Evolutionary conservation across 169 alveolate species (phyloP).

Genomic region (Plasmodium yoelii): DNA sequence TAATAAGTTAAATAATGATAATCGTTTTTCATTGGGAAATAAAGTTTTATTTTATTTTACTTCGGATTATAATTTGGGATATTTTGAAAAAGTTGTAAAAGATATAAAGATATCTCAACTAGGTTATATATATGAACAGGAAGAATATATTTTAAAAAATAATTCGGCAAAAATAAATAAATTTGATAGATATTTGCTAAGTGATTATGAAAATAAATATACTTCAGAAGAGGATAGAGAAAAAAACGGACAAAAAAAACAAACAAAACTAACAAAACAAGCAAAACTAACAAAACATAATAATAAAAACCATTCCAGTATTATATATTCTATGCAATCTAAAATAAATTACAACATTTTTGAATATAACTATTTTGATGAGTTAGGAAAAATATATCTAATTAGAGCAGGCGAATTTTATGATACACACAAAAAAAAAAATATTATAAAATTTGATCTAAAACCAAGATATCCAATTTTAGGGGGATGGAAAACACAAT

Average conservation of each 20-base stretch:
- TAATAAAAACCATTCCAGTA: background rate
- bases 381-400: conserved; percentile 60
- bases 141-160: conserved; percentile 55
- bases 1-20: background rate
- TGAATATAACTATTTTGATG: conserved; percentile 65
- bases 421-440: conserved; percentile 28
- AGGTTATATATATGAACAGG: conserved; percentile 68
- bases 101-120: conserved; percentile 47
- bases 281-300: too few species aligned
- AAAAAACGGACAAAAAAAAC: too few species aligned
- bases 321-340: conserved; percentile 52
- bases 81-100: conserved; percentile 52
- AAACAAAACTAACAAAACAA: too few species aligned
- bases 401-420: conserved; percentile 49
- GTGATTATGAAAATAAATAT: conserved; percentile 41
- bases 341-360: conserved; percentile 35
- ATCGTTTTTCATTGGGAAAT: conserved; percentile 33
- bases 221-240: conserved; percentile 5
- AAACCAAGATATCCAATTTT: conserved; percentile 81
- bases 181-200: conserved; percentile 60
- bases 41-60: conserved; percentile 50
- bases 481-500: conserved; percentile 80
- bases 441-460: conserved; percentile 37
- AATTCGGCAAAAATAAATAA: conserved; percentile 48
- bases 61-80: conserved; percentile 40